A percentile compares a stretch with the other conserved stretches of the same genome.
Conservation (phyloP, 371 early-diverging fungal species). For the Apophysomyces ossiformis region DNA sequence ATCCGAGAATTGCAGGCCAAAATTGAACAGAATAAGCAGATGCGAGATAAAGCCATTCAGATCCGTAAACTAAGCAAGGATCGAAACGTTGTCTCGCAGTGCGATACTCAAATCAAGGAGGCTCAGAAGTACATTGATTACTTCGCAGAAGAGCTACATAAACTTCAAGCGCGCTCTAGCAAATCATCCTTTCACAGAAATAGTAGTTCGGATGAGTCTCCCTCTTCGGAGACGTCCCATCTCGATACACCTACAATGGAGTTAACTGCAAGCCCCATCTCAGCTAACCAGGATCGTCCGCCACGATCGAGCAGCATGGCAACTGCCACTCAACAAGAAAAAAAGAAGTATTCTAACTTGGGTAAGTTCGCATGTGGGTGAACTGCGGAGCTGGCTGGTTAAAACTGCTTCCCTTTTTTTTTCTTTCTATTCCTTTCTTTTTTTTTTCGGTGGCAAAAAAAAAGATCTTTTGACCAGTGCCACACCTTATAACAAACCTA, state of each 20-base stretch:
- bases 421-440: no score
- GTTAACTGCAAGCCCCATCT: neutral
- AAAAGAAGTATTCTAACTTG: constrained; percentile 47
- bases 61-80: constrained; percentile 71
- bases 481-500: constrained; percentile 79
- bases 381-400: constrained; percentile 10
- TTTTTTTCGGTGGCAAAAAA: no score
- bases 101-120: constrained; percentile 80
- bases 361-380: constrained; percentile 29
- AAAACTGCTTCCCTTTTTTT: constrained; percentile 4
- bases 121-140: constrained; percentile 84
- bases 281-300: constrained; percentile 10
- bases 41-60: constrained; percentile 73
- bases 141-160: constrained; percentile 71
- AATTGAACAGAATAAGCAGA: constrained; percentile 71
- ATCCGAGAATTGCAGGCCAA: constrained; percentile 58
- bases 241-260: constrained; percentile 10
- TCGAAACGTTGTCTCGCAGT: constrained; percentile 70
- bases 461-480: constrained; percentile 74
- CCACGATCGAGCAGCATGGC: constrained; percentile 35
- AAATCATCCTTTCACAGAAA: constrained; percentile 22
- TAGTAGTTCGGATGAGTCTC: constrained; percentile 17
- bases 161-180: constrained; percentile 50
- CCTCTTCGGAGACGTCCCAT: constrained; percentile 8
- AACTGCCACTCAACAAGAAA: constrained; percentile 11